Evolutionary conservation across 768 basidiomycete species (phyloP).

Genomic region (Termitomyces heimii): DNA sequence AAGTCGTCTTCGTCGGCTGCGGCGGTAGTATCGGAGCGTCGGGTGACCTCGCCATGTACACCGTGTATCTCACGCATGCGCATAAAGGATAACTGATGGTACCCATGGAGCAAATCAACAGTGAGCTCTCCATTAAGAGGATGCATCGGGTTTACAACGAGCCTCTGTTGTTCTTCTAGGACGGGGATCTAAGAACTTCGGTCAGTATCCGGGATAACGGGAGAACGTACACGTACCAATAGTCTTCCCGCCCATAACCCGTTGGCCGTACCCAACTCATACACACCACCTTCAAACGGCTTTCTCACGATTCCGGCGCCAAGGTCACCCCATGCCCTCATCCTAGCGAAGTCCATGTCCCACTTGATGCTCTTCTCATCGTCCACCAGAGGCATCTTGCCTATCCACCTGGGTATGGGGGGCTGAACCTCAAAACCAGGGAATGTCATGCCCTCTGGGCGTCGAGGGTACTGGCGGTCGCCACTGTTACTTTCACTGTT

Average conservation of each 20-base stretch:
- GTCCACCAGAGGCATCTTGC: conserved; percentile 9
- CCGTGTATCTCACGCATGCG: conserved; percentile 49
- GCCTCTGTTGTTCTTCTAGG: conserved; percentile 8
- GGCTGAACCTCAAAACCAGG: neutral
- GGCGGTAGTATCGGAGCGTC: neutral
- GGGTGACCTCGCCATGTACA: conserved; percentile 14
- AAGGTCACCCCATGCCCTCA: conserved; percentile 31
- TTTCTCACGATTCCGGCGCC: conserved; percentile 1
- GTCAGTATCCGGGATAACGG: neutral
- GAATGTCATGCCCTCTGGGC: neutral
- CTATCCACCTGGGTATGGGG: conserved; percentile 6
- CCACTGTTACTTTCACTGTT: neutral
- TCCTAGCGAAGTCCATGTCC: conserved; percentile 50
- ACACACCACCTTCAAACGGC: conserved; percentile 17
- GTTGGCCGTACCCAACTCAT: conserved; percentile 39
- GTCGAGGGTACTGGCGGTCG: neutral
- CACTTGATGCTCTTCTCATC: conserved; percentile 26
- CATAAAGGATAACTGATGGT: conserved; percentile 32
- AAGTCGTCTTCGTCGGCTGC: neutral
- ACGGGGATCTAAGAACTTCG: conserved; percentile 17
- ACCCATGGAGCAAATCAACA: neutral
- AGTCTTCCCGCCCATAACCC: conserved; percentile 56
- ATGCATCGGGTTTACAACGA: conserved; percentile 10
- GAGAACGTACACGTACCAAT: conserved; percentile 32
- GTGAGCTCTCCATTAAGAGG: conserved; percentile 21